Conservation (phyloP, 1,284 basidiomycete species). For the Cryptococcus sp. region DNA sequence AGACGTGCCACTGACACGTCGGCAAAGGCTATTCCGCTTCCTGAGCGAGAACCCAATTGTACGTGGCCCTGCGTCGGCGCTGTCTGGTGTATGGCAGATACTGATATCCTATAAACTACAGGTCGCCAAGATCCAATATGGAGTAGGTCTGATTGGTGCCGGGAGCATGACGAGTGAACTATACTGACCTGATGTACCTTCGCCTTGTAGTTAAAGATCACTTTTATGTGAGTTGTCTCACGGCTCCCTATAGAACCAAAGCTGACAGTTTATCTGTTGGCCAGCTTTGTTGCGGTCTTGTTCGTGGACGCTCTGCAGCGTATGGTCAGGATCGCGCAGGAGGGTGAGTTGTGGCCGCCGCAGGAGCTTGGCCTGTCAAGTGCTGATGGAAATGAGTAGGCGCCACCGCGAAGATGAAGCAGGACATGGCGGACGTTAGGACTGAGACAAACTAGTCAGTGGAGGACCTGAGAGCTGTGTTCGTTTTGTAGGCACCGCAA, state of each 20-base stretch:
- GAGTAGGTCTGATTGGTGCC: slow-evolving; percentile 26
- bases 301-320: slow-evolving; percentile 80
- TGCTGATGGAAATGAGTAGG: slow-evolving; percentile 53
- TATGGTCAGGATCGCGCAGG: slow-evolving; percentile 75
- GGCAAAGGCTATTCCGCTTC: slow-evolving; percentile 49
- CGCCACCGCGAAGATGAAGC: slow-evolving; percentile 64
- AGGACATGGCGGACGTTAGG: slow-evolving; percentile 62
- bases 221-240: slow-evolving; percentile 71
- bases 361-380: no score
- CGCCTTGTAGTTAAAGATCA: slow-evolving; percentile 66
- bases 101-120: slow-evolving; percentile 5
- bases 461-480: no score
- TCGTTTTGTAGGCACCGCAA: not conserved
- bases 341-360: slow-evolving; percentile 28
- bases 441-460: slow-evolving; percentile 72
- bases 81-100: no score
- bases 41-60: slow-evolving; percentile 51
- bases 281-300: slow-evolving; percentile 74
- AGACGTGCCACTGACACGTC: slow-evolving; percentile 1
- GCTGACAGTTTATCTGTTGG: not conserved
- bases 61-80: slow-evolving; percentile 2
- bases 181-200: slow-evolving; percentile 12
- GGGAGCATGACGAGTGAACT: not conserved
- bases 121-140: slow-evolving; percentile 56
- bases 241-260: not conserved